phyloP scores from a whole-genome alignment of 2,329 filamentous ascomycete genomes.

The Penicillium expansum region DNA sequence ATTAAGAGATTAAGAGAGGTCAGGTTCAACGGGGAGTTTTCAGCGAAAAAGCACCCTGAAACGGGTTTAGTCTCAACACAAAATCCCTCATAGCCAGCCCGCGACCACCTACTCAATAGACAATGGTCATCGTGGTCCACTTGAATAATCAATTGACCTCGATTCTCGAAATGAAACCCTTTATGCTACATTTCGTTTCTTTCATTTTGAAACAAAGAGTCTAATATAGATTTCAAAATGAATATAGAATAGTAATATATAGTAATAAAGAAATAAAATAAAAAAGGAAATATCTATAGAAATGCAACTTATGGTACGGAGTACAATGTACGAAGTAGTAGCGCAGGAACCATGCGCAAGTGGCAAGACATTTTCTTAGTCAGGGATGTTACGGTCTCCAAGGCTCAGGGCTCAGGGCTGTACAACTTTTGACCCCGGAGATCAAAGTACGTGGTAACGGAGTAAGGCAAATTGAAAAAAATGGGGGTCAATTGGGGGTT shows the following conservation, averaged over 20 bases:
- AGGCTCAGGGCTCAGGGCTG: neutral
- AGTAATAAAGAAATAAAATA: neutral
- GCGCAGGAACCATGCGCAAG: conserved; percentile 5
- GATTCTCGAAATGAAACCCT: neutral
- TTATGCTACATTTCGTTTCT: neutral
- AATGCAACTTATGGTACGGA: too few species aligned
- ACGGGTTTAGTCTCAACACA: conserved; percentile 13
- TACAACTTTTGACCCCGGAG: neutral
- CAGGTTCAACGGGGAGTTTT: neutral
- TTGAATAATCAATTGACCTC: conserved; percentile 1
- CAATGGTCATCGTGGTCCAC: conserved; percentile 8
- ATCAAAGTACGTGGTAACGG: neutral
- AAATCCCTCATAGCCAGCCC: conserved; percentile 22
- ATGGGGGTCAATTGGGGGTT: neutral
- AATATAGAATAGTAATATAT: neutral
- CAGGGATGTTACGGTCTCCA: neutral
- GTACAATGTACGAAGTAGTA: neutral
- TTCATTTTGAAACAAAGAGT: neutral
- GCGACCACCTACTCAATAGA: neutral
- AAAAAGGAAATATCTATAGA: neutral
- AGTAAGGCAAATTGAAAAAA: neutral
- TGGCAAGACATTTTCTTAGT: neutral
- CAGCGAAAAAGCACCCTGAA: neutral
- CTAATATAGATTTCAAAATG: neutral
- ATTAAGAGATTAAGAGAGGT: too few species aligned